Evolutionary conservation across 805 yeast species (phyloP), one percentile per base, ranked within the genome.

Genomic region (Monosporozyma servazzii): DNA sequence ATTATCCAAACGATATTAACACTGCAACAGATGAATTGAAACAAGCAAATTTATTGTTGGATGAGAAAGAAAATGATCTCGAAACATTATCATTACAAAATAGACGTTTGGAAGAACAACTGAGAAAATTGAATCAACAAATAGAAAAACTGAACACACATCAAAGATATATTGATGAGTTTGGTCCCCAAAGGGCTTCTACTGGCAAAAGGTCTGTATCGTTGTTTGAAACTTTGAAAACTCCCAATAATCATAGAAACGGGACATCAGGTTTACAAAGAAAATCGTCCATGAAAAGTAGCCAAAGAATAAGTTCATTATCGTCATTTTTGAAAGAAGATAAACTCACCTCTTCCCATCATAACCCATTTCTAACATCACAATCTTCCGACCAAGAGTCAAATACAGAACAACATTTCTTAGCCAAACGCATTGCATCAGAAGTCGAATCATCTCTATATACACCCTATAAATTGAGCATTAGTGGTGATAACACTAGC

Each of bases 31-130:
- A 74, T 51, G 87, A 87, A 54, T 64, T 86, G 23, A 73, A 75
- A 45, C 89, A 87, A 58, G 82, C 81, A 53, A 83, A 79, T 52
- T 70, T 75, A 18, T 74, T 85, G 21, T 64, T 88, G 46, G 67
- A 73, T 20, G 72, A 81, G 31, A 80, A 85, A 45, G 73, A 89
- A 50, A 71, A 79, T 36, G 68, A 78, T 50, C 75, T 83, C 48
- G 81, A 78, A 21, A 78, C 77, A n/a, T 71, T 85, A 42, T 72
- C 76, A 13, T 10, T 47, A 66, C 67, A 11, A 88, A 84, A 55
- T 68, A 86, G 30, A 82, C 80, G 80, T 33, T 61, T 82, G 48
- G 81, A 83, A 60, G 71, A 80, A 39, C 78, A 77, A 53, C 53
- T 68, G 58, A 53, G 65, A 49, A 44, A 58, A 49, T 54, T 58